Percentiles rank a stretch among this genome's conserved stretches.
These are phyloP conservation scores for Hanseniaspora meyeri DNA, from an alignment of 805 yeast species.

Conservation along the genomic window DNA sequence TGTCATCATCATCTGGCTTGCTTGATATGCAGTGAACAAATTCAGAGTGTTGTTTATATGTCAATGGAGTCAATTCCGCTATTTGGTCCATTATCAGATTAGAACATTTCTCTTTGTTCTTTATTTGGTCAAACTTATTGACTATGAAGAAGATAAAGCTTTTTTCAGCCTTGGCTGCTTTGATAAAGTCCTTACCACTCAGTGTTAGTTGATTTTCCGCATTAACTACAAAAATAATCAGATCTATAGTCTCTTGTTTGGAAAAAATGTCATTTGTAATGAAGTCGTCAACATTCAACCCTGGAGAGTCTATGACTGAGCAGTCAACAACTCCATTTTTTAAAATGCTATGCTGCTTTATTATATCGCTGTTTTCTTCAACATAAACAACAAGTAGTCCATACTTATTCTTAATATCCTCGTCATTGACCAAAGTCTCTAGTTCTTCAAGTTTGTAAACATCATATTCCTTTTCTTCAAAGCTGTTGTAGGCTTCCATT, in stretches of 20 bases:
- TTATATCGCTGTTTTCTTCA: slow-evolving; percentile 36
- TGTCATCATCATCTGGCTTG: slow-evolving; percentile 30
- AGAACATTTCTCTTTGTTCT: slow-evolving; percentile 68
- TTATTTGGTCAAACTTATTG: slow-evolving; percentile 78
- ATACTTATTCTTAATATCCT: slow-evolving; percentile 59
- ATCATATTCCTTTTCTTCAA: slow-evolving; percentile 38
- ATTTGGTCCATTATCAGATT: slow-evolving; percentile 73
- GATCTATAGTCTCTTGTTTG: slow-evolving; percentile 91
- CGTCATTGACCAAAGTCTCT: slow-evolving; percentile 52
- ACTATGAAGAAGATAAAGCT: slow-evolving; percentile 87
- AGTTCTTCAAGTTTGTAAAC: slow-evolving; percentile 48
- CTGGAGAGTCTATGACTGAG: slow-evolving; percentile 92
- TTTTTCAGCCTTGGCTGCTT: slow-evolving; percentile 82
- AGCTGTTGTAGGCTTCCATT: slow-evolving; percentile 32
- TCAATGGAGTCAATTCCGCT: slow-evolving; percentile 73
- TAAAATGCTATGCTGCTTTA: slow-evolving; percentile 54
- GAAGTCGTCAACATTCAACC: slow-evolving; percentile 80
- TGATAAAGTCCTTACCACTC: slow-evolving; percentile 85
- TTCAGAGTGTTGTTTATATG: slow-evolving; percentile 75
- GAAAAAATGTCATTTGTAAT: slow-evolving; percentile 92
- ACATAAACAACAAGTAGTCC: slow-evolving; percentile 69
- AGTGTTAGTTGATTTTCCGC: slow-evolving; percentile 93
- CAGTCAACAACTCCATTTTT: slow-evolving; percentile 88
- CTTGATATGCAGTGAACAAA: slow-evolving; percentile 89
- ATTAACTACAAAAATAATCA: slow-evolving; percentile 89